Evolutionary conservation across 805 yeast genomes (phyloP), one percentile per base, ranked within the genome.

Genomic region (Metschnikowia vanudenii): DNA sequence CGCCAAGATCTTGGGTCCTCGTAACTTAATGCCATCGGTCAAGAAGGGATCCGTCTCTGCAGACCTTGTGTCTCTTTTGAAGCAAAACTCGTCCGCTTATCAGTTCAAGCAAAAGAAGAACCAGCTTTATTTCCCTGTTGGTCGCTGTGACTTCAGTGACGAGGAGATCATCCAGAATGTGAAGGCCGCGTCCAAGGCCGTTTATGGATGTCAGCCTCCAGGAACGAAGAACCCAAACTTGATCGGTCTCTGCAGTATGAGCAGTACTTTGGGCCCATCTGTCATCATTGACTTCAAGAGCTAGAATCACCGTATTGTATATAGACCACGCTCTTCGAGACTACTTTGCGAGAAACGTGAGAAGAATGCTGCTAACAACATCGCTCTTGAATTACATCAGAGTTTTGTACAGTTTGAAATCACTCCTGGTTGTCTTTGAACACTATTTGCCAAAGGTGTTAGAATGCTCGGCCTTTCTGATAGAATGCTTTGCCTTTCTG

Each of bases 1-100:
- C 18, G 96, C 94, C n/a, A 80, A 90, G 59, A 70, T 78, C 10
- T 75, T 94, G 56, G 98, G 98, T 48, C 96, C 96, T 28, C 81
- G 76, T 59, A 96, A 96, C 19, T 75, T 94, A 56, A 84, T 91
- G 87, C 98, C 99, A 39, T 77, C 79, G 37, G 82, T 79, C 12
- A 90, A 89, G 69, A 85, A 82, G 61, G 96, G 96, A 14, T 90
- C 97, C 1, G 94, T 92, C 8, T 71, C 85, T 1, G 78, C 79
- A n/a, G 81, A 89, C 57, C 68, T 89, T 26, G 70, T 69, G 17
- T 63, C 64, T 7, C 67, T 84, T 47, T 74, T 91, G 49, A 59
- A 65, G 31, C 68, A 73, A 8, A 80, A 82, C 41, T 67, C 81
- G 37, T 94, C 94, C 26, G 78, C 87, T 34, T 74, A 81, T 57